Evolutionary conservation across 2,329 filamentous ascomycete genomes (phyloP).

Genomic region (Alternaria brassicae): DNA sequence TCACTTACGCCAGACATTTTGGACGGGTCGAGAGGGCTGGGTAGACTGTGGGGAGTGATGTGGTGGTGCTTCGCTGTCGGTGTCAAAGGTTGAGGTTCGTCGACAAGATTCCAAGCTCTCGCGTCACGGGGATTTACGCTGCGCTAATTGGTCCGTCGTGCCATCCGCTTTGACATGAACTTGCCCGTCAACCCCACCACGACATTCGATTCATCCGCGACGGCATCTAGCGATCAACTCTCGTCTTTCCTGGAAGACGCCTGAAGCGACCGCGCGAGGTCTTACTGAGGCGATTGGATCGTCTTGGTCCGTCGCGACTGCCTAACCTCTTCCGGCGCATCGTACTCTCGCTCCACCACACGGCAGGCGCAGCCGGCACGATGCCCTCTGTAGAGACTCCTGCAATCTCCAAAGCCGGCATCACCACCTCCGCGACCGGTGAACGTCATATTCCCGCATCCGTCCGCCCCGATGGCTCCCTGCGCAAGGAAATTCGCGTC

Average conservation of each 20-base stretch:
- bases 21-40: conserved; percentile 36
- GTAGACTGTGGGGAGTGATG: conserved; percentile 31
- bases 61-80: conserved; percentile 35
- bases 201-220: background rate
- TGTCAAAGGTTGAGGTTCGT: conserved; percentile 30
- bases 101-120: conserved; percentile 32
- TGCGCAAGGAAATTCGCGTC: conserved; percentile 93
- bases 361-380: conserved; percentile 11
- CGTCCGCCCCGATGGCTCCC: conserved; percentile 82
- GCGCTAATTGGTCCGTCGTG: conserved; percentile 37
- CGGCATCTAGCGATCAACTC: background rate
- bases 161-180: conserved; percentile 16
- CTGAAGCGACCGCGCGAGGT: background rate
- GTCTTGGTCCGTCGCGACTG: background rate
- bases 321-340: conserved; percentile 7
- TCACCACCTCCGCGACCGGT: conserved; percentile 76
- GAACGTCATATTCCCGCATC: conserved; percentile 91
- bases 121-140: conserved; percentile 31
- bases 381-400: conserved; percentile 45
- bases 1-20: conserved; percentile 68
- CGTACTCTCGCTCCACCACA: background rate
- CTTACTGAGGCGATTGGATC: conserved; percentile 1
- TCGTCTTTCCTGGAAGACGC: background rate
- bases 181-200: conserved; percentile 20
- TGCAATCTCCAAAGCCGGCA: conserved; percentile 56